Evolutionary conservation across 1,284 basidiomycete genomes (phyloP).

Genomic region (Melanopsichium pennsylvanicum): DNA sequence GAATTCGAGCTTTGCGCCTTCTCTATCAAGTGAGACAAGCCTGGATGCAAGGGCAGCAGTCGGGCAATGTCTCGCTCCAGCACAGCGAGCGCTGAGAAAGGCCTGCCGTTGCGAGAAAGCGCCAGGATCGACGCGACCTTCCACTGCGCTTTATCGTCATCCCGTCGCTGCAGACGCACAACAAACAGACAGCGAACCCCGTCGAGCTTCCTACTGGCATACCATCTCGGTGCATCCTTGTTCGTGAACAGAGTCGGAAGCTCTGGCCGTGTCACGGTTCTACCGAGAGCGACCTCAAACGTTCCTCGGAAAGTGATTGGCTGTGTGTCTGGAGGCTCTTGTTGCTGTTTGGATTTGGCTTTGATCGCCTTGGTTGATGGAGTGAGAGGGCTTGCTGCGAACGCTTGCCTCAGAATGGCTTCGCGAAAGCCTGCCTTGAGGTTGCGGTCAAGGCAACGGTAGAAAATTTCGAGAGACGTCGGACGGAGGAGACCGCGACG

Average conservation of each 20-base stretch:
- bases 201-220: constrained; percentile 52
- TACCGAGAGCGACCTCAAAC: constrained; percentile 47
- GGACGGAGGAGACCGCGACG: constrained; percentile 26
- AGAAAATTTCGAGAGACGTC: constrained; percentile 44
- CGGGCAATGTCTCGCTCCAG: constrained; percentile 29
- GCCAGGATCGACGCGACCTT: constrained; percentile 23
- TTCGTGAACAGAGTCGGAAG: constrained; percentile 17
- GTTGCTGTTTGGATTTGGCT: not conserved
- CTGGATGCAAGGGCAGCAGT: constrained; percentile 16
- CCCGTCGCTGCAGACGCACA: constrained; percentile 16
- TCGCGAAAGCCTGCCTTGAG: constrained; percentile 48
- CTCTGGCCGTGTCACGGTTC: constrained; percentile 15
- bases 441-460: constrained; percentile 54
- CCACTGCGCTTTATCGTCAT: constrained; percentile 1
- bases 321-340: not conserved
- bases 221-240: constrained; percentile 28
- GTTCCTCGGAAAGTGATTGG: constrained; percentile 6
- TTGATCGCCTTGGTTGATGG: not conserved
- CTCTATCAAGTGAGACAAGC: constrained; percentile 8
- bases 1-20: not conserved
- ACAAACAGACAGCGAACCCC: constrained; percentile 51
- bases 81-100: constrained; percentile 28
- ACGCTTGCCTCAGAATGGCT: constrained; percentile 28
- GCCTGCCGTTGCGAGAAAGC: constrained; percentile 42
- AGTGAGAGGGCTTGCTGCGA: not conserved